Evolutionary conservation across 768 basidiomycete genomes (phyloP).

Genomic region (Daedalea quercina): DNA sequence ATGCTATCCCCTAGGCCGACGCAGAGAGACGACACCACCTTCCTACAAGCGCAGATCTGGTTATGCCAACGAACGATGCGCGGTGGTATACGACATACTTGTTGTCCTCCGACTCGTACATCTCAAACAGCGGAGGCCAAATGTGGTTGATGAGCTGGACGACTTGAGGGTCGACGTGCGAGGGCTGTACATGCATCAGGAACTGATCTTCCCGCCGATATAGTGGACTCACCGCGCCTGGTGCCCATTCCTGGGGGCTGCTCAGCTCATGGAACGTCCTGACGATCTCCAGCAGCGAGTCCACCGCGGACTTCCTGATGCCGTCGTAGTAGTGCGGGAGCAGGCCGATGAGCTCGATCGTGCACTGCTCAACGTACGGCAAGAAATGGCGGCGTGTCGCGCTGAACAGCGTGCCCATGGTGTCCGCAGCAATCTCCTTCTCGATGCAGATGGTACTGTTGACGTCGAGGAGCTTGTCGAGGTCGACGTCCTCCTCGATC

Average conservation of each 20-base stretch:
- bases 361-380: constrained; percentile 80
- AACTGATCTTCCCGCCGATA: neutral
- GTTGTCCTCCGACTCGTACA: constrained; percentile 94
- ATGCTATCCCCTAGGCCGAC: constrained; percentile 87
- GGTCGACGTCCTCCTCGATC: constrained; percentile 71
- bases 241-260: constrained; percentile 74
- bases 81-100: constrained; percentile 49
- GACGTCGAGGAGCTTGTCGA: constrained; percentile 85
- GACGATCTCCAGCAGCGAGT: constrained; percentile 83
- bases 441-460: constrained; percentile 97
- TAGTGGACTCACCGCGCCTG: constrained; percentile 57
- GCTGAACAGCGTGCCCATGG: constrained; percentile 85
- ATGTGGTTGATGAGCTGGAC: constrained; percentile 74
- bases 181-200: constrained; percentile 1
- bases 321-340: constrained; percentile 95
- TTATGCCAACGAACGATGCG: constrained; percentile 25
- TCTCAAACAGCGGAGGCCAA: constrained; percentile 69
- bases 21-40: constrained; percentile 84
- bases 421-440: constrained; percentile 98
- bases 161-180: constrained; percentile 59
- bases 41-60: constrained; percentile 39
- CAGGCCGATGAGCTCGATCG: constrained; percentile 71
- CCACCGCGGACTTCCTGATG: constrained; percentile 88
- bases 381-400: constrained; percentile 81
- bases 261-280: constrained; percentile 89